Conservation (phyloP, 371 early-diverging fungal species). For the Capniomyces stellatus region DNA sequence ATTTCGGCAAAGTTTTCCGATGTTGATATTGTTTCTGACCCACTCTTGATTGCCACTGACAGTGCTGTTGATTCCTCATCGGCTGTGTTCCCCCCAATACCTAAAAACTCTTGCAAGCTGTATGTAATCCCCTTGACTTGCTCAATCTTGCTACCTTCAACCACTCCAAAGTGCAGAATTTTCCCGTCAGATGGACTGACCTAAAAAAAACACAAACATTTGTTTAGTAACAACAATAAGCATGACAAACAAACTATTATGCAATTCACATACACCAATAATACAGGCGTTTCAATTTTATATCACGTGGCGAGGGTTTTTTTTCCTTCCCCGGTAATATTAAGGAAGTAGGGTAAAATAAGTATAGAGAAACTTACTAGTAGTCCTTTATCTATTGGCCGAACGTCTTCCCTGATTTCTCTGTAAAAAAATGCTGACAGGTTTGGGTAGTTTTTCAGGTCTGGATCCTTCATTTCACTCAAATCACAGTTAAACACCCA, state of each 20-base stretch:
- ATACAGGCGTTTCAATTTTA: too few species aligned
- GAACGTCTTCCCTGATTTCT: slow-evolving; percentile 49
- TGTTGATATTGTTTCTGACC: background rate
- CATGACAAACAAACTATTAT: too few species aligned
- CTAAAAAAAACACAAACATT: slow-evolving; percentile 31
- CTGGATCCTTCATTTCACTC: slow-evolving; percentile 75
- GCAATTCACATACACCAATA: too few species aligned
- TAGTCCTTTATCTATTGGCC: slow-evolving; percentile 37
- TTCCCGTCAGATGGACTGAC: slow-evolving; percentile 79
- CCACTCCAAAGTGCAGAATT: slow-evolving; percentile 72
- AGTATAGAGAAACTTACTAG: too few species aligned
- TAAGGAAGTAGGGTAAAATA: too few species aligned
- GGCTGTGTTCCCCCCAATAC: background rate
- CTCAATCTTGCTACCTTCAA: slow-evolving; percentile 53
- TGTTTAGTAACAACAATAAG: too few species aligned
- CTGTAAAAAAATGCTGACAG: slow-evolving; percentile 83
- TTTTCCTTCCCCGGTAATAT: too few species aligned
- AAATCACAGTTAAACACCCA: slow-evolving; percentile 79
- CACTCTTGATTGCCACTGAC: background rate
- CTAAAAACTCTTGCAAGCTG: slow-evolving; percentile 25
- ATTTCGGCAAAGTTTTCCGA: slow-evolving; percentile 31
- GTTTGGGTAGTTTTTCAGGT: slow-evolving; percentile 60
- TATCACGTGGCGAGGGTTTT: too few species aligned
- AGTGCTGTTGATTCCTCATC: background rate
- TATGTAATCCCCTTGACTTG: slow-evolving; percentile 86